Percentiles rank a stretch among this genome's conserved stretches.
Evolutionary conservation across 108 stramenopile species (phyloP).

Genomic region (Schizochytrium sp.): DNA sequence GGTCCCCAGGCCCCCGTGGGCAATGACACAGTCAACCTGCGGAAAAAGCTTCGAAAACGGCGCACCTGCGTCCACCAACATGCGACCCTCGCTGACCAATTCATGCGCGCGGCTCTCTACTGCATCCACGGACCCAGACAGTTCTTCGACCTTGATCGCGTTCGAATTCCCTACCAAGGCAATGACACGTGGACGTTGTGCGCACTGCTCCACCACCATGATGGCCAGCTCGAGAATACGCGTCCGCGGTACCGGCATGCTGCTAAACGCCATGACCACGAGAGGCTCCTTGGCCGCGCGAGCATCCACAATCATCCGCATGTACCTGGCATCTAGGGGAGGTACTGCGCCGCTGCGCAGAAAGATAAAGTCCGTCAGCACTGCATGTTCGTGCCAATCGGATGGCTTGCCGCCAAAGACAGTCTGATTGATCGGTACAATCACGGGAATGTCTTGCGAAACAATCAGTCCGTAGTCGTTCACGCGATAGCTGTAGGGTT

Average conservation of each 20-base stretch:
- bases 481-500: background rate
- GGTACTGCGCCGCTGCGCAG: background rate
- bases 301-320: background rate
- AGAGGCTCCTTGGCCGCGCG: background rate
- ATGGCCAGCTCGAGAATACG: background rate
- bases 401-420: background rate
- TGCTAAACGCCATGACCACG: background rate
- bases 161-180: background rate
- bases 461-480: background rate
- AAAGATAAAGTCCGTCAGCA: constrained; percentile 5
- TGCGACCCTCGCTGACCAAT: background rate
- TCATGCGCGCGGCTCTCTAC: background rate
- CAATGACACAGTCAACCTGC: background rate
- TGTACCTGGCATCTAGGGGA: background rate
- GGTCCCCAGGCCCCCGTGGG: background rate
- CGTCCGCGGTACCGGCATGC: background rate
- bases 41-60: background rate
- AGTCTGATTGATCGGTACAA: background rate
- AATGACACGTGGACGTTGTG: background rate
- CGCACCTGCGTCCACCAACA: background rate
- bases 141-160: background rate
- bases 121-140: background rate
- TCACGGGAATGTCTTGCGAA: background rate
- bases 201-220: background rate
- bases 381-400: background rate